Evolutionary conservation across 306 rosid species (phyloP).

Genomic region (Citrullus amarus): DNA sequence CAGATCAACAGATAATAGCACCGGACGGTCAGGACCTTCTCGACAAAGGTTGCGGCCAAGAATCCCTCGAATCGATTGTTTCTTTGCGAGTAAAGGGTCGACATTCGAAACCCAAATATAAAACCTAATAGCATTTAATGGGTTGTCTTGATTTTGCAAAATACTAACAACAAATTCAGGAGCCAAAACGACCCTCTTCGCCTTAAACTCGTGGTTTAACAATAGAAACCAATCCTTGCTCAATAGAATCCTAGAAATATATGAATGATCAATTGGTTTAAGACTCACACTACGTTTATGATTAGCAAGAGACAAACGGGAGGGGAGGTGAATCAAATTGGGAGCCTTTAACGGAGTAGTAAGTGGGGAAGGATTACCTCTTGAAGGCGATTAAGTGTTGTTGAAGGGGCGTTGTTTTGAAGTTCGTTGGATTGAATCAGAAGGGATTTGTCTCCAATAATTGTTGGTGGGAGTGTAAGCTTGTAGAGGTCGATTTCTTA

Average conservation of each 20-base stretch:
- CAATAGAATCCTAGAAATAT: conserved; percentile 44
- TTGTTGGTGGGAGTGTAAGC: conserved; percentile 4
- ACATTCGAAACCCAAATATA: conserved; percentile 53
- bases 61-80: conserved; percentile 33
- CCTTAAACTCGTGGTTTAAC: conserved; percentile 40
- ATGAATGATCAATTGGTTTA: conserved; percentile 26
- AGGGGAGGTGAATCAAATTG: conserved; percentile 8
- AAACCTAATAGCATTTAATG: conserved; percentile 40
- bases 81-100: conserved; percentile 30
- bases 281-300: neutral
- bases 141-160: conserved; percentile 54
- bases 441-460: conserved; percentile 7
- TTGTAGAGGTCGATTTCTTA: conserved; percentile 19
- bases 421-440: neutral
- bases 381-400: conserved; percentile 10
- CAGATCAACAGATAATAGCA: conserved; percentile 48
- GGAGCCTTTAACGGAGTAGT: conserved; percentile 8
- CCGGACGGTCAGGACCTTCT: conserved; percentile 63
- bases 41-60: conserved; percentile 24
- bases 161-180: conserved; percentile 39
- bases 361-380: conserved; percentile 22
- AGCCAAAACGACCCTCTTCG: conserved; percentile 24
- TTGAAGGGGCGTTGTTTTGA: neutral
- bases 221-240: conserved; percentile 49
- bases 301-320: neutral